phyloP scores from a whole-genome alignment of 169 alveolate genomes.

The Cryptosporidium parvum region DNA sequence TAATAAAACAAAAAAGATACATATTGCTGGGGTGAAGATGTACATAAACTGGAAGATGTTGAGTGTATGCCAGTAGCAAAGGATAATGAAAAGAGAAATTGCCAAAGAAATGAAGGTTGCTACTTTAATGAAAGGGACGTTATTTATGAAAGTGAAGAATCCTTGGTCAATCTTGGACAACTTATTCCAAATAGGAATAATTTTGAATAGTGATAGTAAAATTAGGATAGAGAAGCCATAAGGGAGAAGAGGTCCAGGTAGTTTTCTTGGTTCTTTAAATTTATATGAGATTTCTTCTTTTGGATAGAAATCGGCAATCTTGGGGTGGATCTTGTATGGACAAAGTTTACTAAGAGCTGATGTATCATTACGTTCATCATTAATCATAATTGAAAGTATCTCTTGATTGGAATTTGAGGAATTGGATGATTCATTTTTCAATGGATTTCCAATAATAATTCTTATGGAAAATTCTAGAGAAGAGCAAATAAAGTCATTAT shows the following conservation, averaged over 20 bases:
- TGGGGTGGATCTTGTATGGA: conserved; percentile 47
- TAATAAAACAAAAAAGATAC: conserved; percentile 12
- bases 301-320: conserved; percentile 26
- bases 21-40: conserved; percentile 33
- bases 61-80: conserved; percentile 64
- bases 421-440: not conserved
- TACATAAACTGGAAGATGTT: conserved; percentile 61
- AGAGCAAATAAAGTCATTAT: conserved; percentile 48
- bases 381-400: not conserved
- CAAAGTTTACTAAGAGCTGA: conserved; percentile 41
- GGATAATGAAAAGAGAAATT: conserved; percentile 22
- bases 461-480: conserved; percentile 24
- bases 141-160: not conserved
- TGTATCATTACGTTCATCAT: not conserved
- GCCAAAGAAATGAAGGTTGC: conserved; percentile 21
- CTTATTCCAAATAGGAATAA: conserved; percentile 45
- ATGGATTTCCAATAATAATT: conserved; percentile 1
- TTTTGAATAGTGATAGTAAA: not conserved
- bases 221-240: conserved; percentile 15
- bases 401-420: not conserved
- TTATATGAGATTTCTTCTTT: conserved; percentile 43
- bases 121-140: not conserved
- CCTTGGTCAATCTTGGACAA: not conserved
- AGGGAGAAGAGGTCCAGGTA: conserved; percentile 64
- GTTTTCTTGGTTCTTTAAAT: conserved; percentile 64